phyloP scores from a whole-genome alignment of 2,329 filamentous ascomycete species.

The Hymenoscyphus infarciens region DNA sequence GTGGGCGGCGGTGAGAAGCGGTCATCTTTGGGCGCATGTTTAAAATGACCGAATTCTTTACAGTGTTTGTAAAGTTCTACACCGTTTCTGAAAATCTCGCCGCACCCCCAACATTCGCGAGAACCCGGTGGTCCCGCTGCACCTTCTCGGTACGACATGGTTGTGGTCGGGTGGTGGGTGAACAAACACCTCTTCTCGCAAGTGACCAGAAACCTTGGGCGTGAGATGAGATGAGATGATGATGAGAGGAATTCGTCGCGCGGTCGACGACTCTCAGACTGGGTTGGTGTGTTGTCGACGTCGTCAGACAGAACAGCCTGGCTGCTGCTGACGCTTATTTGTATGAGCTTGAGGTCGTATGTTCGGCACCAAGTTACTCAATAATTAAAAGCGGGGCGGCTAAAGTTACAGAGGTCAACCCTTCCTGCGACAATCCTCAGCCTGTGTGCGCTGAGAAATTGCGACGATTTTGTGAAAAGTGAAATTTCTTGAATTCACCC shows the following conservation, averaged over 20 bases:
- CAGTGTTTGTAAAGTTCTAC: slow-evolving; percentile 4
- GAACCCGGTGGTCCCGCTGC: not conserved
- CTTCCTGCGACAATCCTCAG: no score
- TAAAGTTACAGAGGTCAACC: not conserved
- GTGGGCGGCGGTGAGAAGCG: slow-evolving; percentile 1
- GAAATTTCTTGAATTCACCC: no score
- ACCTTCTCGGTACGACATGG: not conserved
- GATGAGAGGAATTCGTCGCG: not conserved
- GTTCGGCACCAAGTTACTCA: not conserved
- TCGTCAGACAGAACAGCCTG: not conserved
- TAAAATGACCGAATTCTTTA: slow-evolving; percentile 2
- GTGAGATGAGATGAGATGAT: not conserved
- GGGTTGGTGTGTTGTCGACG: not conserved
- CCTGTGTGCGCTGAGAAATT: no score
- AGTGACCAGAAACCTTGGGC: not conserved
- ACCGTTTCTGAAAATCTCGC: not conserved
- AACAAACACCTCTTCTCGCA: not conserved
- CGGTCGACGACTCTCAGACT: not conserved
- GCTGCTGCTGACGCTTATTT: not conserved
- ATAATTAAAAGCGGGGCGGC: not conserved
- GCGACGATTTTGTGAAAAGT: no score
- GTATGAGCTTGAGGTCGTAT: not conserved
- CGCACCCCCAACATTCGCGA: not conserved
- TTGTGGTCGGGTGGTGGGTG: not conserved
- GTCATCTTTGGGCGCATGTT: slow-evolving; percentile 1